Percentiles rank a stretch among this genome's conserved stretches.
Conservation (phyloP, 495 filamentous ascomycete species). For the Cenococcum geophilum region DNA sequence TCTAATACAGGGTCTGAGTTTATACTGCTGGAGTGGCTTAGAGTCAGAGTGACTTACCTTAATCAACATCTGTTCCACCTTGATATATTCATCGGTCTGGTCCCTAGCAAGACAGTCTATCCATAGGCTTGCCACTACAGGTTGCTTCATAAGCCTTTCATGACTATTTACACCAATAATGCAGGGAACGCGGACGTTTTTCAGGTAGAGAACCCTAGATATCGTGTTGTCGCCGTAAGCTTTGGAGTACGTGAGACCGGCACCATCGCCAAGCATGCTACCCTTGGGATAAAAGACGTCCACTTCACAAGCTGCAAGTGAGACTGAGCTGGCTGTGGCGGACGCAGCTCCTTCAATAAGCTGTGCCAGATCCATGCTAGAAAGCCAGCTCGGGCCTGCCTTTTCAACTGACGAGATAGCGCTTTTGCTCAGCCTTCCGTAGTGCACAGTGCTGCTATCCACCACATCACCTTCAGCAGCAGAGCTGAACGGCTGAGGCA, state of each 20-base stretch:
- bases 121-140: conserved; percentile 49
- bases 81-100: conserved; percentile 42
- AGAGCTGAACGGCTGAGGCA: conserved; percentile 43
- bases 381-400: conserved; percentile 6
- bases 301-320: conserved; percentile 12
- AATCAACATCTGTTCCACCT: conserved; percentile 46
- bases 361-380: conserved; percentile 7
- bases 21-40: not conserved
- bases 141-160: conserved; percentile 53
- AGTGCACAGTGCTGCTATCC: conserved; percentile 53
- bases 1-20: conserved; percentile 33
- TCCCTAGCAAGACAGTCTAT: conserved; percentile 43
- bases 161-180: conserved; percentile 57
- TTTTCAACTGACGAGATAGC: conserved; percentile 40
- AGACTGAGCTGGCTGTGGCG: conserved; percentile 6
- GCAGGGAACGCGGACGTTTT: conserved; percentile 50
- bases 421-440: conserved; percentile 52
- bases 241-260: conserved; percentile 5
- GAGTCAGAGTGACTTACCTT: conserved; percentile 41
- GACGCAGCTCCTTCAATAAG: not conserved
- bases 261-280: conserved; percentile 35
- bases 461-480: conserved; percentile 46
- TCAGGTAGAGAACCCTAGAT: conserved; percentile 32
- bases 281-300: conserved; percentile 35
- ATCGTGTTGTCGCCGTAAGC: not conserved